Conservation (phyloP, 176 grass and related monocot genomes). For the Bonia amplexicaulis region DNA sequence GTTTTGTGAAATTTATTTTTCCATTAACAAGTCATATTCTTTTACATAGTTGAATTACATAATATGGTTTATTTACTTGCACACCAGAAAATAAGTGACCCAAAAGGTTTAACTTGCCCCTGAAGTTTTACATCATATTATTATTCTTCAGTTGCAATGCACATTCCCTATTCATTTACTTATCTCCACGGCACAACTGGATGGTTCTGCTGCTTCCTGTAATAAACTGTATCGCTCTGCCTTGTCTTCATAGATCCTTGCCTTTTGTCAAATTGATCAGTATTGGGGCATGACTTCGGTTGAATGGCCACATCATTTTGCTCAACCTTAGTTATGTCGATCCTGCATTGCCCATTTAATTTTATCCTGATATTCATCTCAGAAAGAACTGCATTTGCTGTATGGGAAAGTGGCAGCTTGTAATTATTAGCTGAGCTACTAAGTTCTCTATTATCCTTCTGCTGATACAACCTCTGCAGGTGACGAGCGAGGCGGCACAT, state of each 20-base stretch:
- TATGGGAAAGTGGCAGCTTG: not conserved
- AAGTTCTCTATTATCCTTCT: conserved; percentile 23
- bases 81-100: not conserved
- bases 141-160: not conserved
- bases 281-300: not conserved
- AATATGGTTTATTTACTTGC: not conserved
- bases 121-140: not conserved
- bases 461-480: conserved; percentile 36
- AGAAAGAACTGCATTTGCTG: conserved; percentile 1
- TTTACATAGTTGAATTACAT: not conserved
- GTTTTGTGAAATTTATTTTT: too few relatives aligned
- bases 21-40: not conserved
- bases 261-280: not conserved
- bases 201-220: not conserved
- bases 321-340: conserved; percentile 25
- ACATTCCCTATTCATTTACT: not conserved
- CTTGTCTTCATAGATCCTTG: not conserved
- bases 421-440: not conserved
- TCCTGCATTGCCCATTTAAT: conserved; percentile 23
- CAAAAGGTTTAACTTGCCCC: not conserved
- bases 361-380: conserved; percentile 30
- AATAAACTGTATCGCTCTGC: not conserved
- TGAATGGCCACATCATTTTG: not conserved
- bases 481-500: not conserved
- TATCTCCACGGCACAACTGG: conserved; percentile 27